Evolutionary conservation across 176 grass and related monocot species (phyloP).

Genomic region (Phyllostachys edulis): DNA sequence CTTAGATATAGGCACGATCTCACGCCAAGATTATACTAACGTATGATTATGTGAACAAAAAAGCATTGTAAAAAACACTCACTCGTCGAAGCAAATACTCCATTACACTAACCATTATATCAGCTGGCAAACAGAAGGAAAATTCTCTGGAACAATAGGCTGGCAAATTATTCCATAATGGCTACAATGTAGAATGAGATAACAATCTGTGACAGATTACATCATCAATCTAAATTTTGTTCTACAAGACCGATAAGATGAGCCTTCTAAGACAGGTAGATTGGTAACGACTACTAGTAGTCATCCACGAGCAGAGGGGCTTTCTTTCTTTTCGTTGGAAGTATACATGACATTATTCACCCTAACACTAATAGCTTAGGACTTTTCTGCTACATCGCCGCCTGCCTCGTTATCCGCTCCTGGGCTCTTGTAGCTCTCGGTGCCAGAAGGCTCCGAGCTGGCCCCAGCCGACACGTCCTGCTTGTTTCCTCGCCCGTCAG

Average conservation of each 20-base stretch:
- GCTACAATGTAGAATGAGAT: constrained; percentile 27
- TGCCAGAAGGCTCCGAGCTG: constrained; percentile 42
- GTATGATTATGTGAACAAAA: not conserved
- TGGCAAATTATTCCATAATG: constrained; percentile 33
- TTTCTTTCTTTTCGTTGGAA: constrained; percentile 34
- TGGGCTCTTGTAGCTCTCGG: constrained; percentile 53
- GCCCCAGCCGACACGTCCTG: constrained; percentile 34
- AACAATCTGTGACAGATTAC: constrained; percentile 9
- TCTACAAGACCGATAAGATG: constrained; percentile 34
- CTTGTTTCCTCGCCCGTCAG: constrained; percentile 49
- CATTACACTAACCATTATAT: not conserved
- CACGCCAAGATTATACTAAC: not conserved
- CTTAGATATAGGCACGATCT: not conserved
- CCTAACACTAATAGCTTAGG: constrained; percentile 30
- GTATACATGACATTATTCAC: constrained; percentile 54
- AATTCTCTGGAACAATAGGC: not conserved
- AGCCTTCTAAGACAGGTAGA: constrained; percentile 23
- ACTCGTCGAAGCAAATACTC: not conserved
- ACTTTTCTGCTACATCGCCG: constrained; percentile 43
- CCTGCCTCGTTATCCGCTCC: constrained; percentile 44
- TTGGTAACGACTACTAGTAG: constrained; percentile 18
- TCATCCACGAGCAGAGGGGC: constrained; percentile 16
- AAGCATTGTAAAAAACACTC: not conserved
- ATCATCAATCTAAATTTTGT: constrained; percentile 39
- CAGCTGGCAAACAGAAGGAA: not conserved